Percentiles rank a stretch among this genome's conserved stretches.
phyloP scores from a whole-genome alignment of 2,329 filamentous ascomycete species.

The Fusarium oxysporum region DNA sequence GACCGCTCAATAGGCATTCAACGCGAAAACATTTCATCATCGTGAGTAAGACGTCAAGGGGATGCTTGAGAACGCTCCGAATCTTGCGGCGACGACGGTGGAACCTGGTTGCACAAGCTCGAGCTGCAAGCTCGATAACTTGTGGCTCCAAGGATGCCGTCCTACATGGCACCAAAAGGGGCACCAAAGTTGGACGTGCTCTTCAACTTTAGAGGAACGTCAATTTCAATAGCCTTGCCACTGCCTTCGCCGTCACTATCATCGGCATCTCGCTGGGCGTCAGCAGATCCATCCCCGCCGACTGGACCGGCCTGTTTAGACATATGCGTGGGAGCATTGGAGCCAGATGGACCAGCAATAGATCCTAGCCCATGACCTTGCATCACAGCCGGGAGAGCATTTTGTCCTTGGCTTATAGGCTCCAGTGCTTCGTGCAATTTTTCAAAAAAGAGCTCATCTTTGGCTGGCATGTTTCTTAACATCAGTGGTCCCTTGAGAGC shows the following conservation, averaged over 20 bases:
- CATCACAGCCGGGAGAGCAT: conserved; percentile 60
- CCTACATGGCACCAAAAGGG: conserved; percentile 55
- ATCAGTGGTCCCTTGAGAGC: conserved; percentile 64
- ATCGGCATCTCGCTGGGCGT: conserved; percentile 36
- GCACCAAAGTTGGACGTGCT: conserved; percentile 61
- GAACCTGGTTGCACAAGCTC: conserved; percentile 8
- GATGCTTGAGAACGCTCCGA: not conserved
- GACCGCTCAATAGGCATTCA: conserved; percentile 5
- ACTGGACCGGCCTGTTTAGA: conserved; percentile 22
- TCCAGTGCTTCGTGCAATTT: conserved; percentile 64
- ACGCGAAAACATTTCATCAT: conserved; percentile 33
- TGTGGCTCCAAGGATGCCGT: conserved; percentile 3
- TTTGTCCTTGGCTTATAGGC: conserved; percentile 59
- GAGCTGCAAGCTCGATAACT: not conserved
- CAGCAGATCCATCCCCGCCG: conserved; percentile 40
- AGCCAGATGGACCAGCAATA: conserved; percentile 27
- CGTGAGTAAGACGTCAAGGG: conserved; percentile 4
- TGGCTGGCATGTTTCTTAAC: conserved; percentile 66
- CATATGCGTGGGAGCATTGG: conserved; percentile 18
- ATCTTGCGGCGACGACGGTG: conserved; percentile 8
- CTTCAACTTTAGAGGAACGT: conserved; percentile 60
- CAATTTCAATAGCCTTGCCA: conserved; percentile 50
- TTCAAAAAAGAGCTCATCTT: conserved; percentile 66
- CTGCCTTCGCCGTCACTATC: conserved; percentile 43
- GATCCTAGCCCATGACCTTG: conserved; percentile 44